phyloP scores from a whole-genome alignment of 176 grass and related monocot genomes.

The Oryza rufipogon region DNA sequence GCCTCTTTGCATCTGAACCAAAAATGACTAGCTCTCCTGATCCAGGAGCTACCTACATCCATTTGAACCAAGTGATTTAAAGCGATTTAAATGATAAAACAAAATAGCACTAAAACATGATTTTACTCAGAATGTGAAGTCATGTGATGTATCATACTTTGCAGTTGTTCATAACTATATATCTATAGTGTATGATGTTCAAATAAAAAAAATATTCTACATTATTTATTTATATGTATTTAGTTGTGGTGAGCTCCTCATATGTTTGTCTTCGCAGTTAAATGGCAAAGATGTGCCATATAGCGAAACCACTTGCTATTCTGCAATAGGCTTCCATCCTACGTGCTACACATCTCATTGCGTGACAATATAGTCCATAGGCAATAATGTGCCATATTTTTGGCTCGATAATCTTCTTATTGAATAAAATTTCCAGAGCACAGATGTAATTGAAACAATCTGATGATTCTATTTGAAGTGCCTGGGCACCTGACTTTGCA shows the following conservation, averaged over 20 bases:
- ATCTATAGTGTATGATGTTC: not conserved
- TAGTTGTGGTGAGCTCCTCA: not conserved
- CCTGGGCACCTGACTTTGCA: not conserved
- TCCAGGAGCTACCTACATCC: constrained; percentile 51
- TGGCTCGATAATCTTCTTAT: not conserved
- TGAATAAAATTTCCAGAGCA: not conserved
- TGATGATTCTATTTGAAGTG: not conserved
- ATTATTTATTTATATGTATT: not conserved
- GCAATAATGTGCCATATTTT: not conserved
- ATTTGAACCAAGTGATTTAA: constrained; percentile 29
- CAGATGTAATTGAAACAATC: not conserved
- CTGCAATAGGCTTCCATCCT: not conserved
- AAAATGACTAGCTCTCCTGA: constrained; percentile 63
- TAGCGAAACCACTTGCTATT: not conserved
- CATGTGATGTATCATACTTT: not conserved
- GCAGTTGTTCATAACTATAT: not conserved
- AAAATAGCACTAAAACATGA: not conserved
- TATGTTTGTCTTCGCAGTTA: constrained; percentile 1
- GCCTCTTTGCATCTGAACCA: constrained; percentile 46
- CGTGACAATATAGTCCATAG: no score
- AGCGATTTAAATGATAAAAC: not conserved
- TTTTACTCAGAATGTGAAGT: not conserved
- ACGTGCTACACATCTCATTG: not conserved
- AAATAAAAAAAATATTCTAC: not conserved
- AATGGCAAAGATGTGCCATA: not conserved